Base-by-base conservation (phyloP, 192 early-diverging fungal genomes). In the Rhizoclosmatium sp. region DNA sequence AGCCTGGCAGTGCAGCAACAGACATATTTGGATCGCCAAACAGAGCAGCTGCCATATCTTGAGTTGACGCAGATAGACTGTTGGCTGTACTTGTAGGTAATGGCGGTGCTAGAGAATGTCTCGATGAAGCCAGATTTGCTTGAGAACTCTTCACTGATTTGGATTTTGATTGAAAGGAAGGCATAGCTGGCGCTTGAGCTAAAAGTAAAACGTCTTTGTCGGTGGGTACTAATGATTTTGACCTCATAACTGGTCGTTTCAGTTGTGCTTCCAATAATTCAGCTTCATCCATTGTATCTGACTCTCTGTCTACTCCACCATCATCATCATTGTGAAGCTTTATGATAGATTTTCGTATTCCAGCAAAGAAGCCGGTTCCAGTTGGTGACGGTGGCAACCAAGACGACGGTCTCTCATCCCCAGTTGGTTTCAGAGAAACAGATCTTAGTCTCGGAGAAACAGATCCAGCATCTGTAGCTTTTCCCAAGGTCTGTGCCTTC, bases 161-260 rank as follows among this genome's bases (percentile, higher is more conserved):
- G 10, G 0, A 41, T 65, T 23, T 40, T 7, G 5, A 2, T 7
- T 31, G 14, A 19, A 10, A 4, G 3, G 9, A 2, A 58, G 70
- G 21, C 7, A 19, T 16, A 59, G 2, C 10, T 72, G 39, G 70
- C 16, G 56, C 51, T 23, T 51, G 45, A 10, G 14, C 39, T 2
- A 72, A 10, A 9, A 72, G 70, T 47, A 72, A 58, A 59, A 58
- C 31, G 9, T 54, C 70, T 58, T 21, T 72, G 39, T 72, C 70
- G 16, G 21, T 59, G 19, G 54, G 49, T 21, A 72, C 23, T 3
- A 72, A 16, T n/a, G 70, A 72, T 51, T 72, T 72, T 12, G 70
- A 58, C 3, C 70, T 47, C 23, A 45, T 23, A 5, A 54, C 23
- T 5, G 70, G 54, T 41, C 51, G 5, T 31, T 31, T 31, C 1